phyloP scores from a whole-genome alignment of 257 asterid genomes.

The Solanum virginianum region DNA sequence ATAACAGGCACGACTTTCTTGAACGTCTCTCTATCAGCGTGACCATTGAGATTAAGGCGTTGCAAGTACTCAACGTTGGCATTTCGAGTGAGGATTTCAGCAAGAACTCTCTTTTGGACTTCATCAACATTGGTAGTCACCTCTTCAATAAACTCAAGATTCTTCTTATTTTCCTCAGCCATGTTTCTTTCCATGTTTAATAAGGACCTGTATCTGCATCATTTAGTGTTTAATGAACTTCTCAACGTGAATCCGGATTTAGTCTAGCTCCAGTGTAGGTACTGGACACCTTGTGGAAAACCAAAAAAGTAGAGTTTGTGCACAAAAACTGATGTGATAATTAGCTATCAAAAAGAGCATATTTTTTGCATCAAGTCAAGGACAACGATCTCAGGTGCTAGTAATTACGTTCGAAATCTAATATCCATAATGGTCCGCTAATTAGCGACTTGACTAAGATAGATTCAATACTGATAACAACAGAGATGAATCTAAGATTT shows the following conservation, averaged over 20 bases:
- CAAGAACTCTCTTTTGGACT: constrained; percentile 19
- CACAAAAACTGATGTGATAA: neutral
- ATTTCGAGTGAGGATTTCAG: constrained; percentile 18
- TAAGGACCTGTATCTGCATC: neutral
- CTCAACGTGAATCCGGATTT: too few relatives aligned
- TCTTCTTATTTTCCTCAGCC: constrained; percentile 6
- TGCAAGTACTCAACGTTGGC: constrained; percentile 22
- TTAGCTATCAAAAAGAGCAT: neutral
- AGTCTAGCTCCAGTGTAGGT: neutral
- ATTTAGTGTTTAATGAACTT: neutral
- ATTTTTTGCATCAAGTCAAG: too few relatives aligned
- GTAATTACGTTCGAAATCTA: neutral
- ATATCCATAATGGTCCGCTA: neutral
- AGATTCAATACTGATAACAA: too few relatives aligned
- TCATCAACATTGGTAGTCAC: constrained; percentile 16
- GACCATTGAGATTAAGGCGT: constrained; percentile 14
- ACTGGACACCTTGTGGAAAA: neutral
- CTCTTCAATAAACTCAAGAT: constrained; percentile 18
- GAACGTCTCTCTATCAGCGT: constrained; percentile 16
- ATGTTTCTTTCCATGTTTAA: neutral
- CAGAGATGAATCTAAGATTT: too few relatives aligned
- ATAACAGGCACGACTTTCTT: constrained; percentile 19
- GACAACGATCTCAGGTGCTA: neutral
- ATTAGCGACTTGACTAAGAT: neutral
- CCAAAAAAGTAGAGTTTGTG: neutral